Percentiles rank a stretch among this genome's conserved stretches.
Evolutionary conservation across 208 protist genomes (phyloP).

Genomic region (Trypanosoma platydactyli): DNA sequence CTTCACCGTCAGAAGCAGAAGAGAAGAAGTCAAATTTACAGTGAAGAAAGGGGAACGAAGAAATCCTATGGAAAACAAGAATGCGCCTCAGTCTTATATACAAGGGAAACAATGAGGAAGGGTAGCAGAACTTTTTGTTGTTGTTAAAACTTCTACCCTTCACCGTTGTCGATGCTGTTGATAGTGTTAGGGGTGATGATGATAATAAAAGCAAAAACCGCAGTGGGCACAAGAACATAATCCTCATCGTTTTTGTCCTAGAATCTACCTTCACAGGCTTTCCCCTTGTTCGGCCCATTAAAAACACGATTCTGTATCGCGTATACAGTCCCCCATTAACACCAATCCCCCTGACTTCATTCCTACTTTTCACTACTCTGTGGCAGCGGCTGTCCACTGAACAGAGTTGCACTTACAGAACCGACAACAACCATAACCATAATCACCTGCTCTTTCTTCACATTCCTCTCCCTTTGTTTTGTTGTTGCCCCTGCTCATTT

Average conservation of each 20-base stretch:
- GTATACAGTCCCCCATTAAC: not conserved
- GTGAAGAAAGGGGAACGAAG: not conserved
- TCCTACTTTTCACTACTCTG: constrained; percentile 15
- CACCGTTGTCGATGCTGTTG: too few species aligned
- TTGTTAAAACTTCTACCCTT: too few species aligned
- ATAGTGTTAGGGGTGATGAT: too few species aligned
- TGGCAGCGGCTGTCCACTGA: not conserved
- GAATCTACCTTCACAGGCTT: not conserved
- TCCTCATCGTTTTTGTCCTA: not conserved
- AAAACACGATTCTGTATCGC: not conserved
- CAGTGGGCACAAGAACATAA: constrained; percentile 12
- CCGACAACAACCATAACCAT: not conserved
- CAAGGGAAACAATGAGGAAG: too few species aligned
- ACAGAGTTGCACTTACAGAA: too few species aligned
- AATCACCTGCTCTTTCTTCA: constrained; percentile 11
- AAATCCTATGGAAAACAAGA: not conserved
- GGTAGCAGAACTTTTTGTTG: too few species aligned
- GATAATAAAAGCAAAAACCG: constrained; percentile 34
- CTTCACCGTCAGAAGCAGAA: not conserved
- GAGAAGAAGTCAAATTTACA: not conserved
- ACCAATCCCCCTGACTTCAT: not conserved
- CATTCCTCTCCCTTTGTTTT: constrained; percentile 16
- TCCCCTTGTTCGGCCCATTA: not conserved
- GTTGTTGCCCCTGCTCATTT: constrained; percentile 16
- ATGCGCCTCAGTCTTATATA: too few species aligned